Conservation (phyloP, 2,329 filamentous ascomycete species). For the Coleophoma eucalyptorum region DNA sequence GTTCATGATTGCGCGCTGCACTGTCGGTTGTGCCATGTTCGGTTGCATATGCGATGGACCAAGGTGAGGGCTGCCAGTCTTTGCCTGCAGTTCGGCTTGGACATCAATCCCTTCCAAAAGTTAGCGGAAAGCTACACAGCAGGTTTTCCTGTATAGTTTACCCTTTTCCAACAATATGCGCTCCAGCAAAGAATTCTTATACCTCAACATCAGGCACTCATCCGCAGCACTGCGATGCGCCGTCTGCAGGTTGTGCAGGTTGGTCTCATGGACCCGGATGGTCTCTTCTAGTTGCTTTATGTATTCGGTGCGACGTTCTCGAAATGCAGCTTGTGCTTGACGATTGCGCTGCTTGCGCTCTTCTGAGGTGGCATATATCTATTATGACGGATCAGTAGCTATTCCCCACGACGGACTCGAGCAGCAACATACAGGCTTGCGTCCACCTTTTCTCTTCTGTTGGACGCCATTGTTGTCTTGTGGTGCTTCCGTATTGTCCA, state of each 20-base stretch:
- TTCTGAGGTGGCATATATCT: slow-evolving; percentile 99
- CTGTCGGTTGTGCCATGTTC: slow-evolving; percentile 68
- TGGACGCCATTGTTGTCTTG: slow-evolving; percentile 50
- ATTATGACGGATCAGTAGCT: slow-evolving; percentile 33
- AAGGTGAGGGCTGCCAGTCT: slow-evolving; percentile 82
- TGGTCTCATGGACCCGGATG: slow-evolving; percentile 95
- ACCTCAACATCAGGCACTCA: slow-evolving; percentile 96
- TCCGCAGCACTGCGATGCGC: slow-evolving; percentile 93
- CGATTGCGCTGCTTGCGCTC: slow-evolving; percentile 97
- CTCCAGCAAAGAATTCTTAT: slow-evolving; percentile 96
- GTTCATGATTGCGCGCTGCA: slow-evolving; percentile 78
- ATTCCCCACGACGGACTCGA: slow-evolving; percentile 3
- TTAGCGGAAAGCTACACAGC: slow-evolving; percentile 7
- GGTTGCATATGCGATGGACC: slow-evolving; percentile 65
- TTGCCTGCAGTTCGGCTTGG: slow-evolving; percentile 88
- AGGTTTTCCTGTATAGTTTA: slow-evolving; percentile 30
- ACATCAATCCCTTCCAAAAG: slow-evolving; percentile 78
- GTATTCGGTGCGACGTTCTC: slow-evolving; percentile 95
- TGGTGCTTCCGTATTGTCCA: slow-evolving; percentile 20
- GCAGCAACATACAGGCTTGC: slow-evolving; percentile 76
- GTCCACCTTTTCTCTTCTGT: slow-evolving; percentile 94
- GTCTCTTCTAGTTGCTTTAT: slow-evolving; percentile 98
- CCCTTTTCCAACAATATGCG: slow-evolving; percentile 95
- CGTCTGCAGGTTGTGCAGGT: slow-evolving; percentile 85
- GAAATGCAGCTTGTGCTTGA: slow-evolving; percentile 95